Base-by-base conservation (phyloP, 2,329 filamentous ascomycete species). In the Clarireedia homoeocarpa region DNA sequence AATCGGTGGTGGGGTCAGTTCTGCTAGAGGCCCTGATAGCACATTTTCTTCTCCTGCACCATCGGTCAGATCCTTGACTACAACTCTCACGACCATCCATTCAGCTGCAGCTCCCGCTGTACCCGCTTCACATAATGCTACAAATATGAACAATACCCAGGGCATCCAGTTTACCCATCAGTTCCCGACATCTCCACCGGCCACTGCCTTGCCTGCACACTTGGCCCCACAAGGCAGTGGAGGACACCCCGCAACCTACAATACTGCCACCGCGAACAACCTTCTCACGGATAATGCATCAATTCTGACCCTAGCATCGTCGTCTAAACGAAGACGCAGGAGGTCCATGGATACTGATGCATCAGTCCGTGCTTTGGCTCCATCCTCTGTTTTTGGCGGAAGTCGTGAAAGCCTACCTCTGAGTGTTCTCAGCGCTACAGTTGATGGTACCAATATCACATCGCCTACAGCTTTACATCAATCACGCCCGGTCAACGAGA, bases 331-430 rank as follows among this genome's bases (percentile, higher is more conserved):
- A 39, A 81, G 85, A 27, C 84, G 89, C 38, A 81, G 89, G 49
- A 82, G 88, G 58, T 91, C 88, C 30, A 84, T 92, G 71, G 89
- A 94, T 70, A 94, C 89, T 15, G 88, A 94, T 68, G 89, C 89
- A 5, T 92, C 88, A 0, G 88, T 94, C 40, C 86, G 89, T 45
- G 89, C 89, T 2, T 74, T 95, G n/a, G 87, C 89, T 1, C 89
- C 89, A 0, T 89, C 86, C 0, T 91, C 88, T 0, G 77, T 92
- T 4, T 94, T 88, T 77, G 89, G 89, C 46, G 88, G 88, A 45
- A 90, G 86, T 65, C 83, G 88, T 59, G 89, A 94, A 71, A 88
- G 84, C 45, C 77, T 94, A 1, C 89, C 89, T 0, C 75, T 94
- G 26, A 91, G 86, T 66, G 84, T 92, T 5, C 77, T 94, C 38